These are phyloP conservation scores for Chenopodium berlandieri DNA, from an alignment of 148 eudicot species.

Conservation along the genomic window DNA sequence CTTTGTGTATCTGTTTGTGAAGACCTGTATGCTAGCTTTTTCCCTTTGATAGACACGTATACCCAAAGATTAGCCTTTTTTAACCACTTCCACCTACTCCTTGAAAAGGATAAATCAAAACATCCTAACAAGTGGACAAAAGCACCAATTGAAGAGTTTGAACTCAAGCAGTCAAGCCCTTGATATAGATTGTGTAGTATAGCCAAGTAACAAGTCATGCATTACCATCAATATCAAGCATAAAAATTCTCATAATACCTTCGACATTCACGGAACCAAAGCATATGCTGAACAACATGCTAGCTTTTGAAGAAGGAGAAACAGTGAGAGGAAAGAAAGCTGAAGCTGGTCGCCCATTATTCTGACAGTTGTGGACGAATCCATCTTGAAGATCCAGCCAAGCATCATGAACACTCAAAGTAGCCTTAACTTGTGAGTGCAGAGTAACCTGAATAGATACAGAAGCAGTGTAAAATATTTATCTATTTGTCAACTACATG, in stretches of 20 bases:
- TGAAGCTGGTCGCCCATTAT: constrained; percentile 73
- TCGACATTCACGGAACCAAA: constrained; percentile 34
- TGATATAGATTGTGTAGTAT: not conserved
- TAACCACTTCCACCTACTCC: not conserved
- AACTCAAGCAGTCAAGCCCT: not conserved
- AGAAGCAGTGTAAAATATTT: not conserved
- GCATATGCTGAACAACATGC: constrained; percentile 75
- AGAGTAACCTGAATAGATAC: constrained; percentile 64
- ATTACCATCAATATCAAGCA: not conserved
- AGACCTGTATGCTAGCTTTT: not conserved
- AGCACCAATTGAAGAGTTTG: not conserved
- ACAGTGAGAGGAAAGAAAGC: constrained; percentile 79
- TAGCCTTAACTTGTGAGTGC: constrained; percentile 91
- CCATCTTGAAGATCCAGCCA: constrained; percentile 99
- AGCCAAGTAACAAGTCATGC: not conserved
- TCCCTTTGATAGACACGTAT: not conserved
- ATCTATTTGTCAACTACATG: not conserved
- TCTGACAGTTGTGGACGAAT: constrained; percentile 71
- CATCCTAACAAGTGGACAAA: not conserved
- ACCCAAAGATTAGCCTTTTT: not conserved
- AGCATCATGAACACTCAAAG: constrained; percentile 80
- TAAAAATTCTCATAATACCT: constrained; percentile 40
- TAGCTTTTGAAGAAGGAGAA: constrained; percentile 81
- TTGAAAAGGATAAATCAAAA: not conserved
- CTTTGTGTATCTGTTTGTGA: not conserved